Base-by-base conservation (phyloP, 331 rosid species). In the Arachis monticola region DNA sequence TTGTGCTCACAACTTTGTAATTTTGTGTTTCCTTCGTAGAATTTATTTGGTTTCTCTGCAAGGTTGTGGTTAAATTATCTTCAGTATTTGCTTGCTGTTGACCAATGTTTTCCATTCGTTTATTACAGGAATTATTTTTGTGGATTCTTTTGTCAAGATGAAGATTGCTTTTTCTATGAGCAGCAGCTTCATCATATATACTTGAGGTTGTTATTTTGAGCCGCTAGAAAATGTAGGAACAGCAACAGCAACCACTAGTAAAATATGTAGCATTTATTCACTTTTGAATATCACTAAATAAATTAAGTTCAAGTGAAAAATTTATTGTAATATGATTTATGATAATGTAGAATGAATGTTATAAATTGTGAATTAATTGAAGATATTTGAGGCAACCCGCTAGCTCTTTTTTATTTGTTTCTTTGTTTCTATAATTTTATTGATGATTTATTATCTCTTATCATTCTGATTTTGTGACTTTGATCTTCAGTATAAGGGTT, bases 51-150 rank as follows among this genome's bases (percentile, higher is more conserved):
- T 73, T 27, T 61, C 69, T 8, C 42, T 60, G 10, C 17, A 51
- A 5, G 1, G 5, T 41, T 7, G 10, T 22, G 27, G 47, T 44
- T 75, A 32, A 30, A 27, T 11, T 52, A 74, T 27, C 63, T 32
- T 40, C 6, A 9, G 42, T 63, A 10, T 38, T 13, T 57, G 12
- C 44, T 31, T 55, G 67, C 56, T 14, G 35, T 47, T 79, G 69
- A 72, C 58, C 47, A 10, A 11, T 1, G 70, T 48, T 57, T 30
- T 9, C 57, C 60, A 13, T 40, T 59, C 31, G 58, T 10, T 50
- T 67, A 31, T 60, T 60, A 17, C 62, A 53, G 67, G 64, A 60
- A 41, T 14, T 61, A 8, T 17, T 60, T 66, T 42, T 74, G 67
- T 52, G 31, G 62, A 60, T 73, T 67, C 60, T 27, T 0, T 51